Percentiles rank a stretch among this genome's conserved stretches.
phyloP scores from a whole-genome alignment of 108 stramenopile genomes.

The Skeletonema marinoi region DNA sequence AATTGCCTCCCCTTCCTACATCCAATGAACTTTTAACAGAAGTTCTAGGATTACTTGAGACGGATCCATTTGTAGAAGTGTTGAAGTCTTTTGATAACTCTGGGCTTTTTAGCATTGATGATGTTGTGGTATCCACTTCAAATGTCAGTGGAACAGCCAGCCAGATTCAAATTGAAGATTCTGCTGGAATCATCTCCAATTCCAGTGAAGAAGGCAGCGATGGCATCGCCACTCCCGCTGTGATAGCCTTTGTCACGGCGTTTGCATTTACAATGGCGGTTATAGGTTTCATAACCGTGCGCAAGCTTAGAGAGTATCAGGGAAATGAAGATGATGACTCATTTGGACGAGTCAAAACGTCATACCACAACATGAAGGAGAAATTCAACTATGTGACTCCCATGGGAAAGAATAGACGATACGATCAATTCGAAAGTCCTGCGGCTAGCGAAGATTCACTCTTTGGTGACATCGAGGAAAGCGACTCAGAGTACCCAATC shows the following conservation, averaged over 20 bases:
- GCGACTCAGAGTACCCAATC: not conserved
- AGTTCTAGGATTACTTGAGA: not conserved
- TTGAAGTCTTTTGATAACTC: not conserved
- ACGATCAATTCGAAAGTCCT: conserved; percentile 9
- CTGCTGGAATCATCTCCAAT: not conserved
- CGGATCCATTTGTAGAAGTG: not conserved
- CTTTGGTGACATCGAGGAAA: not conserved
- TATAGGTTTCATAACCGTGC: conserved; percentile 1
- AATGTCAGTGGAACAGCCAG: not conserved
- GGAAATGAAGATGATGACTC: not conserved
- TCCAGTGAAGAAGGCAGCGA: not conserved
- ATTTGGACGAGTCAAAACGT: not conserved
- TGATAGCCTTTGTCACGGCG: conserved; percentile 1
- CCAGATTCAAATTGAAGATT: not conserved
- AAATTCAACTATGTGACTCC: not conserved
- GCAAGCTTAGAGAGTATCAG: not conserved
- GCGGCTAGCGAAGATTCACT: not conserved
- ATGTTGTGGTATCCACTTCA: not conserved
- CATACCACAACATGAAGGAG: not conserved
- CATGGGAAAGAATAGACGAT: not conserved
- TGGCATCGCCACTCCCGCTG: not conserved
- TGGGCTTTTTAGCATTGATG: not conserved
- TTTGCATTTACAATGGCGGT: not conserved
- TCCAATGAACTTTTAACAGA: not conserved
- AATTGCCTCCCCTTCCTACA: not conserved